phyloP scores from a whole-genome alignment of 768 basidiomycete species.

The Lepiota venenata region DNA sequence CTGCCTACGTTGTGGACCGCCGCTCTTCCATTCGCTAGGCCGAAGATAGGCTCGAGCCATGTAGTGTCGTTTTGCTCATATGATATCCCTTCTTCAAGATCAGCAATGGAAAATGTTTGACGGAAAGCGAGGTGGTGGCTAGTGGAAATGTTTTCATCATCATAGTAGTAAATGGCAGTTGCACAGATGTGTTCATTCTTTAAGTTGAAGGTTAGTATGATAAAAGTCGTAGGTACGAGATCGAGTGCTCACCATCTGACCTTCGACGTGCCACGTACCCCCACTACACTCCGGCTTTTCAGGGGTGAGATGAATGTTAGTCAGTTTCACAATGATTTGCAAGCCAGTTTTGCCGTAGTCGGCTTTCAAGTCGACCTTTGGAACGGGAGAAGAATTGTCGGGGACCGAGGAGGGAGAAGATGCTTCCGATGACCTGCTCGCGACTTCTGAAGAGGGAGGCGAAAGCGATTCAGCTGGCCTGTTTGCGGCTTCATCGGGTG shows the following conservation, averaged over 20 bases:
- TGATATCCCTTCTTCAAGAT: slow-evolving; percentile 12
- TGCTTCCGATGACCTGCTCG: too few relatives aligned
- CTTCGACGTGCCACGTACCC: slow-evolving; percentile 29
- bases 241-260: slow-evolving; percentile 17
- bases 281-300: slow-evolving; percentile 25
- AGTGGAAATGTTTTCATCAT: slow-evolving; percentile 21
- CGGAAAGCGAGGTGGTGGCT: slow-evolving; percentile 22
- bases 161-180: slow-evolving; percentile 27
- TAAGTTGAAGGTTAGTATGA: neutral
- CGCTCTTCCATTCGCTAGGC: slow-evolving; percentile 19
- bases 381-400: too few relatives aligned
- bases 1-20: slow-evolving; percentile 28
- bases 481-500: too few relatives aligned
- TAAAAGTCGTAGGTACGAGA: neutral
- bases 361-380: too few relatives aligned
- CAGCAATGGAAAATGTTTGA: slow-evolving; percentile 11
- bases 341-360: slow-evolving; percentile 9
- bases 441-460: too few relatives aligned
- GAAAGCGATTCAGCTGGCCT: too few relatives aligned
- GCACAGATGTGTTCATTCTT: slow-evolving; percentile 33
- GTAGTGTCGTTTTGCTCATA: slow-evolving; percentile 23
- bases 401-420: too few relatives aligned
- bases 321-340: slow-evolving; percentile 22
- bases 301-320: slow-evolving; percentile 27
- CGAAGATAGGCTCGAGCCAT: slow-evolving; percentile 26